phyloP scores from a whole-genome alignment of 305 asterid species.

The Nicotiana rustica region DNA sequence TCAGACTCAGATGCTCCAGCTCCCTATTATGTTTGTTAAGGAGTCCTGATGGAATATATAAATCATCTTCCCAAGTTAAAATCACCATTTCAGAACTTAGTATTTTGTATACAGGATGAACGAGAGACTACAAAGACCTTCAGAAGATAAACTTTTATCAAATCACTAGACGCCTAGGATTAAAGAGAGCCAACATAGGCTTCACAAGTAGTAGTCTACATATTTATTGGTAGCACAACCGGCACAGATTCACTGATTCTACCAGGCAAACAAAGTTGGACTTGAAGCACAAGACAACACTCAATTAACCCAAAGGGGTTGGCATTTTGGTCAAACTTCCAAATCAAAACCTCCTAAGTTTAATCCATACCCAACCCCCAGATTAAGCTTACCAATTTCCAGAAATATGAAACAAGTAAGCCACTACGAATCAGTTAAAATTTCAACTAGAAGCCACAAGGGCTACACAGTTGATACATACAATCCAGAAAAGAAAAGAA shows the following conservation, averaged over 20 bases:
- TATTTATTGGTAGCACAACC: not conserved
- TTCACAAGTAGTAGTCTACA: not conserved
- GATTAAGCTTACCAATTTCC: slow-evolving; percentile 19
- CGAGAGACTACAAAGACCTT: not conserved
- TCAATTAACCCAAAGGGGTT: not conserved
- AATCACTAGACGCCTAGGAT: not conserved
- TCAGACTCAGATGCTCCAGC: slow-evolving; percentile 60
- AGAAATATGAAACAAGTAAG: not conserved
- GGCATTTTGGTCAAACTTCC: slow-evolving; percentile 4
- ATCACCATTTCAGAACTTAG: not conserved
- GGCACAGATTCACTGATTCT: not conserved
- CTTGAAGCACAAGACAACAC: slow-evolving; percentile 12
- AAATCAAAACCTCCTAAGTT: slow-evolving; percentile 10
- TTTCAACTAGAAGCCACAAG: not conserved
- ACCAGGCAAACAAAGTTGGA: not conserved
- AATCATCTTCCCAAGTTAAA: slow-evolving; percentile 19
- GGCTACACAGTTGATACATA: not conserved
- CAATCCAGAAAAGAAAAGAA: slow-evolving; percentile 10
- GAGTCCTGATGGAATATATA: slow-evolving; percentile 55
- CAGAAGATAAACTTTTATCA: slow-evolving; percentile 21
- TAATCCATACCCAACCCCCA: not conserved
- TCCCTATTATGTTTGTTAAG: slow-evolving; percentile 65
- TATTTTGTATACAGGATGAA: not conserved
- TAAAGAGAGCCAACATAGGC: not conserved
- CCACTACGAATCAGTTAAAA: not conserved